A percentile compares a stretch with the other conserved stretches of the same genome.
Evolutionary conservation across 768 basidiomycete species (phyloP).

Genomic region (Lentinula sp.): DNA sequence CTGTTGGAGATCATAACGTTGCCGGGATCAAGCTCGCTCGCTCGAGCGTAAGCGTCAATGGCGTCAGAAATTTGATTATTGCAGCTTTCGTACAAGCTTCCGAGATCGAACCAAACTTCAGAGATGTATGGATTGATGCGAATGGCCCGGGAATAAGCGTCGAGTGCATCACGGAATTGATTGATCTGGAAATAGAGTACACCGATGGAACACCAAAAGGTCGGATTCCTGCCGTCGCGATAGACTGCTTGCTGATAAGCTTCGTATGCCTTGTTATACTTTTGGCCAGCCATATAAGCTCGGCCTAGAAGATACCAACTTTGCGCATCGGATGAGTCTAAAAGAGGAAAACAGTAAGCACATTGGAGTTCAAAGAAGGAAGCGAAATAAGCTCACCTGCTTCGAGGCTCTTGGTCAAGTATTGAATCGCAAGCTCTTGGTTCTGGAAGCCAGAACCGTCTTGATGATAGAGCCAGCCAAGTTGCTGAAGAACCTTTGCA

Average conservation of each 20-base stretch:
- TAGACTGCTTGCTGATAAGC: slow-evolving; percentile 99
- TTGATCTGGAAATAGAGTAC: slow-evolving; percentile 99
- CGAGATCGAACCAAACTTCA: slow-evolving; percentile 96
- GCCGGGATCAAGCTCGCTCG: slow-evolving; percentile 85
- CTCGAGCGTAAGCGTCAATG: slow-evolving; percentile 95
- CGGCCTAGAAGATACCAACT: slow-evolving; percentile 99
- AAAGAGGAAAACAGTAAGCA: neutral
- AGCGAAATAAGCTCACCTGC: slow-evolving; percentile 55
- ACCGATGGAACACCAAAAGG: slow-evolving; percentile 99
- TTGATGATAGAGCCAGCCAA: slow-evolving; percentile 97
- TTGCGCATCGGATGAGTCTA: slow-evolving; percentile 93
- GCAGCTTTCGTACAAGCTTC: slow-evolving; percentile 94
- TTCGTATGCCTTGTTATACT: slow-evolving; percentile 99
- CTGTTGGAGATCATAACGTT: slow-evolving; percentile 82
- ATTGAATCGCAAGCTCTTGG: slow-evolving; percentile 89
- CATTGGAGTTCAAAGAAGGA: neutral
- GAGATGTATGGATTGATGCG: slow-evolving; percentile 97
- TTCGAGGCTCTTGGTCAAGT: slow-evolving; percentile 92
- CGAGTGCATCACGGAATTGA: slow-evolving; percentile 97
- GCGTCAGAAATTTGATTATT: slow-evolving; percentile 99
- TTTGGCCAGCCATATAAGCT: slow-evolving; percentile 97
- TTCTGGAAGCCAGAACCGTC: slow-evolving; percentile 93
- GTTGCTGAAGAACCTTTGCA: slow-evolving; percentile 95
- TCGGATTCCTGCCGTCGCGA: slow-evolving; percentile 96
- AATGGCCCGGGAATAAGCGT: slow-evolving; percentile 98